Base-by-base conservation (phyloP, 2,329 filamentous ascomycete species). In the Blastomyces silverae region DNA sequence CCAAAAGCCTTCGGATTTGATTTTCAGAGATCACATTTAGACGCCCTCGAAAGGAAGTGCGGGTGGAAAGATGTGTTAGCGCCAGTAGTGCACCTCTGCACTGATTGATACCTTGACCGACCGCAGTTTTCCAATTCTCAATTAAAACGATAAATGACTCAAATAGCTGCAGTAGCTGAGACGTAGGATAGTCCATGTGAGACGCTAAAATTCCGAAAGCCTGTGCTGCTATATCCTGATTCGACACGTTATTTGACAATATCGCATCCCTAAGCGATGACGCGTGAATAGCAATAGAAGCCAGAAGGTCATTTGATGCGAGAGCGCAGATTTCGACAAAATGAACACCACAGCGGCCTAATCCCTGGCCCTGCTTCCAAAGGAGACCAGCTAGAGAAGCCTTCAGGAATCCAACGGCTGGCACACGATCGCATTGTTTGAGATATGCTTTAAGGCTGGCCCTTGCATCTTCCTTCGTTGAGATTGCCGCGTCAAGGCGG, bases 121-220 rank as follows among this genome's bases (percentile, higher is more conserved):
- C 79, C 28, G 86, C 85, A 15, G 78, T 79, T 62, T 83, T 77
- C 85, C 88, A 89, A 4, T 72, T 72, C 56, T 77, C 70, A 0
- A 82, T 72, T 20, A 81, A 80, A 20, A 75, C 71, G 7, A 84
- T 76, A 17, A 89, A 77, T 0, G 76, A 71, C 20, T 75, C 68
- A 31, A 86, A 72, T 10, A 80, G 75, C 20, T 74, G 76, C 10
- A 22, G 31, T 22, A 61, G 17, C 1, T 80, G 70, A 3, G 59
- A 8, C 13, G 34, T 34, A 46, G 50, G 7, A 64, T 78, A 76
- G 3, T 75, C 71, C 39, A 76, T 71, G 73, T 93, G 89, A 0
- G 91, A 88, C 0, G 84, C 86, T 5, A 97, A 77, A 15, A 96
- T 88, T 0, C 92, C 92, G 70, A 92, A 85, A 0, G 86, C 84